A percentile compares a stretch with the other conserved stretches of the same genome.
These are phyloP conservation scores for Corymbia calophylla DNA, from an alignment of 441 rosid species.

Conservation along the genomic window DNA sequence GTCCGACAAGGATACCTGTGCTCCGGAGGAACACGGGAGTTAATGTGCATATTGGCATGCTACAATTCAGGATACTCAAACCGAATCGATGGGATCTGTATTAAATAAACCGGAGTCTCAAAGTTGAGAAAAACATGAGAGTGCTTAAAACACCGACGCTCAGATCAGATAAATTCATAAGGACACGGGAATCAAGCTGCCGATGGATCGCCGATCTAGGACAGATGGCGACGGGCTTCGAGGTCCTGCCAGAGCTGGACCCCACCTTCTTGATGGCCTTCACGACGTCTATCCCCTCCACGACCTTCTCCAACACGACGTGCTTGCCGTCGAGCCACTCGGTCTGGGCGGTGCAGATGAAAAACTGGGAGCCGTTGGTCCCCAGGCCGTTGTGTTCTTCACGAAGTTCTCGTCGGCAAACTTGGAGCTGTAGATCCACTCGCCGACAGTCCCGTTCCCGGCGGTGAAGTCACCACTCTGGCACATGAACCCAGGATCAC, in stretches of 20 bases:
- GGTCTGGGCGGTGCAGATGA: conserved; percentile 10
- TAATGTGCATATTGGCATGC: not conserved
- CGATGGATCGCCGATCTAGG: not conserved
- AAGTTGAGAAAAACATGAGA: too few species aligned
- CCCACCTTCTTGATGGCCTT: conserved; percentile 2
- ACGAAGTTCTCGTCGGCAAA: conserved; percentile 12
- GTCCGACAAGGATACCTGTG: not conserved
- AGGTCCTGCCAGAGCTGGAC: conserved; percentile 1
- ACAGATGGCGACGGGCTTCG: not conserved
- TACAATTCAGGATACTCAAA: too few species aligned
- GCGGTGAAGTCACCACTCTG: conserved; percentile 14
- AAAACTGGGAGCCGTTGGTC: conserved; percentile 15
- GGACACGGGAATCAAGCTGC: too few species aligned
- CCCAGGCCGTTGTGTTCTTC: conserved; percentile 13
- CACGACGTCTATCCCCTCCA: conserved; percentile 1
- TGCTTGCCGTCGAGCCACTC: conserved; percentile 6
- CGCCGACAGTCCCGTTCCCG: conserved; percentile 10
- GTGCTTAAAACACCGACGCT: too few species aligned
- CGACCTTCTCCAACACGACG: not conserved
- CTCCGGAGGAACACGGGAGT: not conserved
- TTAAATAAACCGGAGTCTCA: too few species aligned
- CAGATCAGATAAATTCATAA: too few species aligned
- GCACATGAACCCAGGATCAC: conserved; percentile 13
- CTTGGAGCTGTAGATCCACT: conserved; percentile 13
- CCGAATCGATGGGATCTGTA: too few species aligned